Evolutionary conservation across 2,329 filamentous ascomycete genomes (phyloP).

Genomic region (Amauroascus verrucosus): DNA sequence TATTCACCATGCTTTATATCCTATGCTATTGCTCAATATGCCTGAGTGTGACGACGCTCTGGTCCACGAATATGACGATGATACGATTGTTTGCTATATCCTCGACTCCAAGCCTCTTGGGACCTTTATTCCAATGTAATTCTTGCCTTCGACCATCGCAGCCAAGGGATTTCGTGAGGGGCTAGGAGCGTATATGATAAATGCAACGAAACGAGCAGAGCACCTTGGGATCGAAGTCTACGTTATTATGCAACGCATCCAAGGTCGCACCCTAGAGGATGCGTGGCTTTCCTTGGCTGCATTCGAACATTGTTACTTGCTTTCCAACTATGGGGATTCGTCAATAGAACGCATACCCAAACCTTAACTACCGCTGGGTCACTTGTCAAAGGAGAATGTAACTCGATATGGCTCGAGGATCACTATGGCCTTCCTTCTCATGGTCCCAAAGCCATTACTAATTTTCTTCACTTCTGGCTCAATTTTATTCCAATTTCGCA

Average conservation of each 20-base stretch:
- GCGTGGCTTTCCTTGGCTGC: slow-evolving; percentile 19
- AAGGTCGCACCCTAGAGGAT: slow-evolving; percentile 18
- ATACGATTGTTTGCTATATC: slow-evolving; percentile 7
- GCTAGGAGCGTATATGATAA: slow-evolving; percentile 16
- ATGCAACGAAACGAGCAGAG: slow-evolving; percentile 17
- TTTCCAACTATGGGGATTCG: slow-evolving; percentile 19
- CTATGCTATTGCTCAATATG: background rate
- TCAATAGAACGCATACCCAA: slow-evolving; percentile 16
- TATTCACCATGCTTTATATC: background rate
- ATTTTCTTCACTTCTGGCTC: slow-evolving; percentile 20
- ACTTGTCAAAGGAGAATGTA: slow-evolving; percentile 12
- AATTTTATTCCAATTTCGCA: slow-evolving; percentile 14
- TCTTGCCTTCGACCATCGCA: slow-evolving; percentile 11
- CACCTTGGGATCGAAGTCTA: slow-evolving; percentile 19
- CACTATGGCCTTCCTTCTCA: slow-evolving; percentile 17
- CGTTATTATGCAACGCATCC: slow-evolving; percentile 19
- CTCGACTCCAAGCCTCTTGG: background rate
- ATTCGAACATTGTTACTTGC: slow-evolving; percentile 16
- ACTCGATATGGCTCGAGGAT: slow-evolving; percentile 20
- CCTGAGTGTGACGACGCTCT: slow-evolving; percentile 7
- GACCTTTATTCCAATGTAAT: slow-evolving; percentile 2
- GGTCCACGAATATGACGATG: slow-evolving; percentile 8
- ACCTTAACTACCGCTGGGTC: slow-evolving; percentile 20
- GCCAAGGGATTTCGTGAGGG: slow-evolving; percentile 7
- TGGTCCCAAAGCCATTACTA: slow-evolving; percentile 14